phyloP scores from a whole-genome alignment of 1,284 basidiomycete species.

The Trichosporon faecale region DNA sequence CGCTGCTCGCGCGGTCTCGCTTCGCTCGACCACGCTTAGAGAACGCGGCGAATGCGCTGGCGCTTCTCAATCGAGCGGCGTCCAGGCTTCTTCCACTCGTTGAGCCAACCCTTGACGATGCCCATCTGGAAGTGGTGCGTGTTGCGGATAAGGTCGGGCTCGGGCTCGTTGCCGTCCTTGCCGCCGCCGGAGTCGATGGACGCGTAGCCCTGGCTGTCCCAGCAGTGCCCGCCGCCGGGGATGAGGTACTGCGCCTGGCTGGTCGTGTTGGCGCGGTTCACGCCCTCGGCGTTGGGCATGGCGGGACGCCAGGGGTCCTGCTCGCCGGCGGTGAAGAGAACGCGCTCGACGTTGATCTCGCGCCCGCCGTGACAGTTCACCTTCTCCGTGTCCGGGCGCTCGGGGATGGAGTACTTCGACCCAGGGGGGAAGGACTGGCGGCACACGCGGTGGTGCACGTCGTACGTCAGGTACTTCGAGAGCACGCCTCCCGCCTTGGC shows the following conservation, averaged over 20 bases:
- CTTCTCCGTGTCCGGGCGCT: conserved; percentile 68
- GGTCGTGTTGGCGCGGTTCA: conserved; percentile 3
- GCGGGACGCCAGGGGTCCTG: conserved; percentile 84
- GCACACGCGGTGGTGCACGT: conserved; percentile 78
- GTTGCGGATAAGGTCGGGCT: conserved; percentile 73
- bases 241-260: background rate
- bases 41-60: background rate
- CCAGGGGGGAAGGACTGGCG: conserved; percentile 77
- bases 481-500: conserved; percentile 42
- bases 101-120: conserved; percentile 80
- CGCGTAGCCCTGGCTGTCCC: background rate
- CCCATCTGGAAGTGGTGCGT: conserved; percentile 76
- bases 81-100: conserved; percentile 56
- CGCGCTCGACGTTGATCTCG: conserved; percentile 66
- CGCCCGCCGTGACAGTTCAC: conserved; percentile 79
- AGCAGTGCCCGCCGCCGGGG: conserved; percentile 6
- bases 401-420: conserved; percentile 66
- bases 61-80: background rate
- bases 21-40: background rate
- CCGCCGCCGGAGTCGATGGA: conserved; percentile 21
- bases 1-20: background rate
- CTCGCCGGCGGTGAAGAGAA: conserved; percentile 66
- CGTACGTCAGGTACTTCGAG: conserved; percentile 64
- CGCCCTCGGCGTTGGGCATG: conserved; percentile 4
- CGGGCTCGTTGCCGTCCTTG: conserved; percentile 46